These are phyloP conservation scores for Flaveria bidentis DNA, from an alignment of 129 eudicot species.

Conservation along the genomic window DNA sequence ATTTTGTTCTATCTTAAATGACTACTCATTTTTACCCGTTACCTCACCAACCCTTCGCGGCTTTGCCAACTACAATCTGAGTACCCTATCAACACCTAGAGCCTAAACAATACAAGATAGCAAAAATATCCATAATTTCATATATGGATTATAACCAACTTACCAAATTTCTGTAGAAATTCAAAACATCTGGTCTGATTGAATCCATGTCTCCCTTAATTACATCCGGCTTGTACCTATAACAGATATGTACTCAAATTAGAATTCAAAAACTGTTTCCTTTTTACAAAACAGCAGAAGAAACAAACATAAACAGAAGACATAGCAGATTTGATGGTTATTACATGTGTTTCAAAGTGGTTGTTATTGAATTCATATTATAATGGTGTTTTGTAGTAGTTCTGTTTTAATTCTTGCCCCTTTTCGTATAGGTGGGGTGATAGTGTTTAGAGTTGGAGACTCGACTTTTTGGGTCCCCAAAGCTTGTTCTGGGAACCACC, in stretches of 20 bases:
- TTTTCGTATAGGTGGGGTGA: no score
- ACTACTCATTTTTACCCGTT: neutral
- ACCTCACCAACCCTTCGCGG: neutral
- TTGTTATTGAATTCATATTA: no score
- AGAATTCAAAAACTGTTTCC: neutral
- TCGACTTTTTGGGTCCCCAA: no score
- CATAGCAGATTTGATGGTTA: no score
- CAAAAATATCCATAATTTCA: neutral
- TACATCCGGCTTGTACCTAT: slow-evolving; percentile 85
- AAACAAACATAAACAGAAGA: neutral
- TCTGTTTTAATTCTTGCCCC: no score
- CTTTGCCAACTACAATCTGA: neutral
- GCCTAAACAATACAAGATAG: neutral
- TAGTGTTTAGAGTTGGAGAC: no score
- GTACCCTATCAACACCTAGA: slow-evolving; percentile 4
- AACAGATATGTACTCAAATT: slow-evolving; percentile 12
- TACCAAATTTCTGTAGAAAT: slow-evolving; percentile 62
- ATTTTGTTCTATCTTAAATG: neutral
- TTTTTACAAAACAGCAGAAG: neutral
- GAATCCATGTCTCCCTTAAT: slow-evolving; percentile 98
- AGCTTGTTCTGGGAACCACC: no score
- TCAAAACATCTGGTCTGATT: slow-evolving; percentile 67
- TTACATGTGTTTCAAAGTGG: no score
- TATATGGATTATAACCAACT: slow-evolving; percentile 15
- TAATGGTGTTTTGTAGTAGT: no score